Percentiles rank a stretch among this genome's conserved stretches.
Evolutionary conservation across 2,329 filamentous ascomycete species (phyloP).

Genomic region (Trichoderma cornu-damae): DNA sequence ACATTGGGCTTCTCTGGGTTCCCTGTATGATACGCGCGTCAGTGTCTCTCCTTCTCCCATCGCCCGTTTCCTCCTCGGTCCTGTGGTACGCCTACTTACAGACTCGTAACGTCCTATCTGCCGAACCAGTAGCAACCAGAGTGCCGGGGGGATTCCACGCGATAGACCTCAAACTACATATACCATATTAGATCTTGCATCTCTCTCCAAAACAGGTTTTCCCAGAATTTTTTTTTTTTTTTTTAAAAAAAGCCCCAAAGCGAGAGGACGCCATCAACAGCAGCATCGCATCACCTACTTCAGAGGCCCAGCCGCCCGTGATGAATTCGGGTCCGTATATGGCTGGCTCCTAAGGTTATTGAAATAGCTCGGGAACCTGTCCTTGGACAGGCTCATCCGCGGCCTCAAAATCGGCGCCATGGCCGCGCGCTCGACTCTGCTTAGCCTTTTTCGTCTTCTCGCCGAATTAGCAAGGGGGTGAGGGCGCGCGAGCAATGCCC

Average conservation of each 20-base stretch:
- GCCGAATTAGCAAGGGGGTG: background rate
- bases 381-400: slow-evolving; percentile 59
- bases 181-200: slow-evolving; percentile 18
- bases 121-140: slow-evolving; percentile 74
- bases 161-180: slow-evolving; percentile 67
- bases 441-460: background rate
- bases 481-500: background rate
- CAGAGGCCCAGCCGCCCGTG: slow-evolving; percentile 50
- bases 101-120: slow-evolving; percentile 65
- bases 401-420: slow-evolving; percentile 43
- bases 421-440: background rate
- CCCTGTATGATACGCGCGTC: slow-evolving; percentile 42
- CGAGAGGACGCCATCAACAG: background rate
- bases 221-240: no score
- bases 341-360: slow-evolving; percentile 62
- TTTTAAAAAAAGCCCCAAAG: no score
- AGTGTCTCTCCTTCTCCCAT: background rate
- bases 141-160: slow-evolving; percentile 85
- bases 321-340: slow-evolving; percentile 58
- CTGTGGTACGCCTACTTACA: slow-evolving; percentile 47
- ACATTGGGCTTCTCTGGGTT: slow-evolving; percentile 72
- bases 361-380: slow-evolving; percentile 64
- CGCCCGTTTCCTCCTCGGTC: background rate
- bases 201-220: no score
- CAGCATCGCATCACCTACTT: slow-evolving; percentile 44